Percentiles rank a stretch among this genome's conserved stretches.
Conservation (phyloP, 2,329 filamentous ascomycete species). For the Leptodontidium sp. region DNA sequence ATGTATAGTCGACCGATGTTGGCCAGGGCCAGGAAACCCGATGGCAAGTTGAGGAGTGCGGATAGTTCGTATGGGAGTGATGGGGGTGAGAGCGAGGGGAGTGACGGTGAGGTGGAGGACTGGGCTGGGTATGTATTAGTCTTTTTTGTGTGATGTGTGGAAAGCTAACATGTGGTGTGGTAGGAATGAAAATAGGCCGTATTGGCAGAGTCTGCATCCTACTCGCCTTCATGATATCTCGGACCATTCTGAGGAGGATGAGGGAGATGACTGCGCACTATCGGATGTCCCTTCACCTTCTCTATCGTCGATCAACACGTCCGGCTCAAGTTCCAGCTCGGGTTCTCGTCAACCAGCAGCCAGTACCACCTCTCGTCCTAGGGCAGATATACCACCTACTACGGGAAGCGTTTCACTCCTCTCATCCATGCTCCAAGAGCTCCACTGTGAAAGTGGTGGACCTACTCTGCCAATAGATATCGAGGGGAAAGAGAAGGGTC, state of each 20-base stretch:
- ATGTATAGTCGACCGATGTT: slow-evolving; percentile 17
- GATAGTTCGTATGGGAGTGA: slow-evolving; percentile 27
- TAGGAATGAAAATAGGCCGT: background rate
- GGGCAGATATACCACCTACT: background rate
- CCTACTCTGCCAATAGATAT: slow-evolving; percentile 16
- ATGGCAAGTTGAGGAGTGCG: slow-evolving; percentile 22
- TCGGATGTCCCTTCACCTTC: slow-evolving; percentile 6
- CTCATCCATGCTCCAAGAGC: slow-evolving; percentile 4
- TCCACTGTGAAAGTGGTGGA: background rate
- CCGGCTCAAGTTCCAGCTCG: background rate
- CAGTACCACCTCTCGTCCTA: background rate
- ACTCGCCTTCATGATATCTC: slow-evolving; percentile 22
- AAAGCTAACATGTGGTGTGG: background rate
- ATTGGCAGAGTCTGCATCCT: slow-evolving; percentile 7
- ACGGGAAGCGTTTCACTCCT: slow-evolving; percentile 5
- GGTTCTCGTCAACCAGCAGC: background rate
- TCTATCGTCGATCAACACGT: background rate
- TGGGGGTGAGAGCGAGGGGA: slow-evolving; percentile 11
- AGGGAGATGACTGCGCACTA: slow-evolving; percentile 17
- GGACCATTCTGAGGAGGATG: slow-evolving; percentile 23
- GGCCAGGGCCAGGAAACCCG: slow-evolving; percentile 12
- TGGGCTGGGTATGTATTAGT: background rate
- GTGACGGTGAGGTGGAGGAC: background rate
- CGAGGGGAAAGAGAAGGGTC: background rate
- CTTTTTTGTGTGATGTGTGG: too few relatives aligned